Base-by-base conservation (phyloP, 2,329 filamentous ascomycete species). In the Hortaea werneckii region DNA sequence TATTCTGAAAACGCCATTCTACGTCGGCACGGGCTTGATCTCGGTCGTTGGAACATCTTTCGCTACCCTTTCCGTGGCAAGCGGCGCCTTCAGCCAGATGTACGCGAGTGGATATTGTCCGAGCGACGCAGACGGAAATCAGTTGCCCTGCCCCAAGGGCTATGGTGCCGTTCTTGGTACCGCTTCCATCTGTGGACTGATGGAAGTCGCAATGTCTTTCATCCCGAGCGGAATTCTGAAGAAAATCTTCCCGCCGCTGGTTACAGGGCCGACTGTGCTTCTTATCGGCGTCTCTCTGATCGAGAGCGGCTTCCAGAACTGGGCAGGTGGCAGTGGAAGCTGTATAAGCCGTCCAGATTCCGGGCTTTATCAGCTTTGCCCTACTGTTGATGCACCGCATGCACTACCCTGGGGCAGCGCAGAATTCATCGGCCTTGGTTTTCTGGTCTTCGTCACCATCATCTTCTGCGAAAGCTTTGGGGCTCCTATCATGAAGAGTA, bases 1-100 rank as follows among this genome's bases (percentile, higher is more conserved):
- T 55, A 79, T 92, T 55, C 77, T 73, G 53, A 77, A 76, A 52
- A 86, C 85, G 0, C 79, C 77, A 2, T 88, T 88, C 62, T 86
- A 79, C 52, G 67, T 88, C 48, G 85, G 87, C 8, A 92, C 87
- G 0, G 87, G 87, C 2, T 67, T 92, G 26, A 80, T 92, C 47
- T 87, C 83, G 0, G 87, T 88, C 3, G 83, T 87, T 3, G 85
- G 83, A 11, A 83, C 87, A 11, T 86, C 84, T 0, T 90, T 90
- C 60, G 75, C 83, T 40, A 82, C 85, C 49, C 86, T 89, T 50
- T 78, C 83, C 3, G 79, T 88, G 27, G 83, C 85, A 1, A 76
- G 75, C 29, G 83, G 85, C 40, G 83, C 80, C 4, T 77, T 92
- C 37, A 62, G 71, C 2, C 84, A 90, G 60, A 90, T 89, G 83